Evolutionary conservation across 2,329 filamentous ascomycete species (phyloP).

Genomic region (Fusarium sp.): DNA sequence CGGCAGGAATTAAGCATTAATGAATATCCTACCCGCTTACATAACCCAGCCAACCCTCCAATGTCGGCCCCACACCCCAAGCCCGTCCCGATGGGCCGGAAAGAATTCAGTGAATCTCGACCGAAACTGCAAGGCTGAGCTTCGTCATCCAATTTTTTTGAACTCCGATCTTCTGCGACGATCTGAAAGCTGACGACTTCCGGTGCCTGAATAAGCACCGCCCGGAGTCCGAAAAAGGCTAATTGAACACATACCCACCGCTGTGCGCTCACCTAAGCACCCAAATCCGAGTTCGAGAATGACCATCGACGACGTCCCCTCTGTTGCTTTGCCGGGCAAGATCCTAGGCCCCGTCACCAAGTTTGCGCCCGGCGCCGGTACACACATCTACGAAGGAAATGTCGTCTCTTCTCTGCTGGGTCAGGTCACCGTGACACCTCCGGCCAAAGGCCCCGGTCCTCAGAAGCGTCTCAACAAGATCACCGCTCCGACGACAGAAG

Average conservation of each 20-base stretch:
- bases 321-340: slow-evolving; percentile 84
- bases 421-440: slow-evolving; percentile 68
- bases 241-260: slow-evolving; percentile 3
- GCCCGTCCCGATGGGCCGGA: slow-evolving; percentile 26
- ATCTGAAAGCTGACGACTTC: slow-evolving; percentile 20
- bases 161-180: slow-evolving; percentile 1
- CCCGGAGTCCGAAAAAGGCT: slow-evolving; percentile 17
- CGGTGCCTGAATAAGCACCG: slow-evolving; percentile 27
- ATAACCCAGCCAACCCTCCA: slow-evolving; percentile 15
- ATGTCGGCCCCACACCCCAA: slow-evolving; percentile 34
- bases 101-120: slow-evolving; percentile 4
- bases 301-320: slow-evolving; percentile 56
- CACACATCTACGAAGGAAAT: slow-evolving; percentile 80
- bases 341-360: slow-evolving; percentile 76
- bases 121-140: slow-evolving; percentile 32
- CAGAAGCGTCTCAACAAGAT: slow-evolving; percentile 72
- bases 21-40: slow-evolving; percentile 28
- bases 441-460: slow-evolving; percentile 63
- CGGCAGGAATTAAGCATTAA: slow-evolving; percentile 45
- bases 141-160: slow-evolving; percentile 29
- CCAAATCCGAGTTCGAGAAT: slow-evolving; percentile 15
- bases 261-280: slow-evolving; percentile 33
- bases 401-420: slow-evolving; percentile 89
- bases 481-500: slow-evolving; percentile 58
- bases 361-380: slow-evolving; percentile 83